Evolutionary conservation across 2,329 filamentous ascomycete genomes (phyloP).

Genomic region (Hortaea sp.): DNA sequence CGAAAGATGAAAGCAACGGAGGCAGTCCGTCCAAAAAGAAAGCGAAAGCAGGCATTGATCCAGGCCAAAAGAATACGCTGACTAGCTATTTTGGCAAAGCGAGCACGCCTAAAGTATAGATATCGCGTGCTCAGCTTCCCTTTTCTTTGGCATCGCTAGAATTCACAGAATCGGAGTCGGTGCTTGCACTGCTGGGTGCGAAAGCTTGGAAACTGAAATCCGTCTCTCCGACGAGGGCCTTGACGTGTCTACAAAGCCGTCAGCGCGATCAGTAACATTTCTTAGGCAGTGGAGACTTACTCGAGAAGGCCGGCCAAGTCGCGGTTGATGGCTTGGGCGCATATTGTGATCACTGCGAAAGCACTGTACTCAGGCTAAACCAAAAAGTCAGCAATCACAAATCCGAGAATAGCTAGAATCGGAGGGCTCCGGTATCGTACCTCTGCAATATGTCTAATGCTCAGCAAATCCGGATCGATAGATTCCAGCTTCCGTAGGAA

Average conservation of each 20-base stretch:
- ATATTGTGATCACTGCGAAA: constrained; percentile 63
- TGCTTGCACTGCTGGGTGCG: constrained; percentile 21
- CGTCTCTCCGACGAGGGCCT: constrained; percentile 56
- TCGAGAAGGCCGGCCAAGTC: constrained; percentile 52
- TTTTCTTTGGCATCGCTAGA: constrained; percentile 2
- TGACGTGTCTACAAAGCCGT: constrained; percentile 35
- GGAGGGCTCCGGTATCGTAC: background rate
- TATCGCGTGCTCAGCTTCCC: background rate
- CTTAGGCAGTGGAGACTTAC: constrained; percentile 41
- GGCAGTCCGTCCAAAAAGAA: constrained; percentile 27
- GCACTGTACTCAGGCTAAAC: constrained; percentile 60
- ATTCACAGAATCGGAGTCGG: background rate
- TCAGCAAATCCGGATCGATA: constrained; percentile 51
- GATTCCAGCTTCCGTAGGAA: constrained; percentile 48
- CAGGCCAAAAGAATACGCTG: constrained; percentile 44
- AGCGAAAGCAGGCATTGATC: constrained; percentile 22
- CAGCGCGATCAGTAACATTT: constrained; percentile 41
- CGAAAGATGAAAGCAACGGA: constrained; percentile 22
- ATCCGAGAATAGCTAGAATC: too few species aligned
- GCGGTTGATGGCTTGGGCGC: constrained; percentile 54
- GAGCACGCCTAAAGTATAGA: background rate
- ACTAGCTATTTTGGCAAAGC: constrained; percentile 45
- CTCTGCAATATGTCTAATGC: constrained; percentile 48
- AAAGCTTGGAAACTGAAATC: constrained; percentile 57
- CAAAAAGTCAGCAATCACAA: constrained; percentile 51